A percentile compares a stretch with the other conserved stretches of the same genome.
These are phyloP conservation scores for Abrus precatorius DNA, from an alignment of 306 rosid species.

Conservation along the genomic window DNA sequence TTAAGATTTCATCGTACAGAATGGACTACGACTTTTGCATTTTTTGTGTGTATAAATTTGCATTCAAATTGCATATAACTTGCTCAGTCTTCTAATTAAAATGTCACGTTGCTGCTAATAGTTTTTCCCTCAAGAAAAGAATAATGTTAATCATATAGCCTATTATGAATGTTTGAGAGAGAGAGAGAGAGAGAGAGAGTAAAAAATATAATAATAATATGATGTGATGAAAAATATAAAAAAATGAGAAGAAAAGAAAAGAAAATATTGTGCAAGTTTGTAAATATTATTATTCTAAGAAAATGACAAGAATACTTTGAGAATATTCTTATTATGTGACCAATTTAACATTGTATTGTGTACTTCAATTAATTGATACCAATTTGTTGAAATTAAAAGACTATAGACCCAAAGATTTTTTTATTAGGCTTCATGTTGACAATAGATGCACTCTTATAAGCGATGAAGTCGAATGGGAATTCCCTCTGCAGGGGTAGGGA, in stretches of 20 bases:
- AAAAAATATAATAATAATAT: too few relatives aligned
- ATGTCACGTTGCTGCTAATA: background rate
- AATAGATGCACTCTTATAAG: background rate
- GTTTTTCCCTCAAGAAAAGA: background rate
- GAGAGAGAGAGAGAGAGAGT: too few relatives aligned
- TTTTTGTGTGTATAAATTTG: background rate
- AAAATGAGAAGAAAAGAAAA: too few relatives aligned
- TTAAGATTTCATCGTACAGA: background rate
- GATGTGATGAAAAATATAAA: too few relatives aligned
- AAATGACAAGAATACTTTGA: background rate
- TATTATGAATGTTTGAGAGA: too few relatives aligned
- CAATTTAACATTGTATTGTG: background rate
- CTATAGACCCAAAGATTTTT: background rate
- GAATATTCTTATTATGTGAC: background rate
- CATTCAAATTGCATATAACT: background rate
- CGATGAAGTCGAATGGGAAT: constrained; percentile 47
- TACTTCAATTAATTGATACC: too few relatives aligned
- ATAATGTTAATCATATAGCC: too few relatives aligned
- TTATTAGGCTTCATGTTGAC: background rate
- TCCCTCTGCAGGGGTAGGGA: constrained; percentile 48
- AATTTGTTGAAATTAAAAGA: background rate
- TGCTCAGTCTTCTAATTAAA: background rate
- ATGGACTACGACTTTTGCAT: background rate
- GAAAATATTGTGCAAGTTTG: too few relatives aligned
- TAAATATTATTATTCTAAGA: background rate